phyloP scores from a whole-genome alignment of 768 basidiomycete species.

The Suillus alpinus region DNA sequence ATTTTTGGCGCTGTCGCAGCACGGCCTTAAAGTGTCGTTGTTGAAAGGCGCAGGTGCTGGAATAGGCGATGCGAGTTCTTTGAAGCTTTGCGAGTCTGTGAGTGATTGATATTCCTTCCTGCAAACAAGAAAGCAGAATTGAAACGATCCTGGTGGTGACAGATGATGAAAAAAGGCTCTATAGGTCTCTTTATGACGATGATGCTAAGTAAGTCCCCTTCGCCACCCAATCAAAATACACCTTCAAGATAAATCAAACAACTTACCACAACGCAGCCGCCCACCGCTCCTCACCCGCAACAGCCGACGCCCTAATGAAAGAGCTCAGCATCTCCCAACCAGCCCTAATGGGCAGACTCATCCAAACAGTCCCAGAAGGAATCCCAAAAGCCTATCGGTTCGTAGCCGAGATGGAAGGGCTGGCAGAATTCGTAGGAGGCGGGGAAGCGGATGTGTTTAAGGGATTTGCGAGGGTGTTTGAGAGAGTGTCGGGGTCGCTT shows the following conservation, averaged over 20 bases:
- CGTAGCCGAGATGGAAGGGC: slow-evolving; percentile 60
- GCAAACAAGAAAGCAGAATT: background rate
- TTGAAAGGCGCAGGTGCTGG: slow-evolving; percentile 45
- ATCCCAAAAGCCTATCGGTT: slow-evolving; percentile 58
- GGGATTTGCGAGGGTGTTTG: slow-evolving; percentile 43
- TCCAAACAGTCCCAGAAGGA: slow-evolving; percentile 41
- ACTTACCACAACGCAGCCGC: slow-evolving; percentile 33
- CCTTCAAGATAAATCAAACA: background rate
- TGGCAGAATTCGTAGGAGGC: slow-evolving; percentile 47
- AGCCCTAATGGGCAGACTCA: slow-evolving; percentile 39
- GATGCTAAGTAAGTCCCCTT: slow-evolving; percentile 40
- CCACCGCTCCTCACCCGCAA: slow-evolving; percentile 51
- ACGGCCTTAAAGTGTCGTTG: slow-evolving; percentile 41
- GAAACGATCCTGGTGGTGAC: background rate
- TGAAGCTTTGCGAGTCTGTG: slow-evolving; percentile 61
- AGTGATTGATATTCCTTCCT: slow-evolving; percentile 12
- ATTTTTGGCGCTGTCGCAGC: slow-evolving; percentile 35
- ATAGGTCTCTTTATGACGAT: slow-evolving; percentile 49
- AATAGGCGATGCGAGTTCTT: slow-evolving; percentile 52
- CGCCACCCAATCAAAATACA: background rate
- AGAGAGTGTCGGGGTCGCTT: slow-evolving; percentile 36
- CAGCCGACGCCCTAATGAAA: slow-evolving; percentile 47
- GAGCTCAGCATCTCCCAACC: slow-evolving; percentile 49
- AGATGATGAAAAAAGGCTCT: slow-evolving; percentile 54
- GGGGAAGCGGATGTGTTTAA: slow-evolving; percentile 42